Base-by-base conservation (phyloP, 129 eudicot species). In the Flaveria ramosissima region DNA sequence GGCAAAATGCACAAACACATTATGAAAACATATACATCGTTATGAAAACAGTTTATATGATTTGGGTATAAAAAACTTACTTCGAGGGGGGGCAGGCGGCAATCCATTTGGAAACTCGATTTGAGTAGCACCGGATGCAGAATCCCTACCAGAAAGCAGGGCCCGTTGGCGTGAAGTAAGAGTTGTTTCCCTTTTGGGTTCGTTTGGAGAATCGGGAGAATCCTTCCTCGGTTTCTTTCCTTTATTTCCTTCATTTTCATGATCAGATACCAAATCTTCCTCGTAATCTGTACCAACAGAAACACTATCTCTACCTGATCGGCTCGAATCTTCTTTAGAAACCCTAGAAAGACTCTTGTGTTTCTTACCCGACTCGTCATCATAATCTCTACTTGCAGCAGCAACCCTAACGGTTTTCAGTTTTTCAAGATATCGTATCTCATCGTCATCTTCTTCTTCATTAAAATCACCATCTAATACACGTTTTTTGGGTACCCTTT, bases 51-150 rank as follows among this genome's bases (percentile, higher is more conserved):
- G 43, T n/a, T 59, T 32, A 53, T 6, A 56, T 27, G 21, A 74
- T 26, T 59, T 51, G 42, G 43, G 60, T 2, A n/a, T 0, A 7
- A 3, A 13, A 55, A 82, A 80, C 93, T 77, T 19, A 90, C 98
- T 90, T 86, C 92, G 92, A 69, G 98, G 81, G 43, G 98, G 84
- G n/a, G 98, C 88, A 5, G 98, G 97, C 9, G 96, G 98, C 75
- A 93, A 86, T 62, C 98, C 98, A 79, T 93, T 91, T 68, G 97
- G 97, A 71, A 91, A 93, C 84, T 93, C 98, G 75, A 91, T 83
- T 80, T 77, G 86, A 83, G 84, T 79, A 11, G 77, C 81, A 78
- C 71, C 86, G 70, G 92, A 76, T 48, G 81, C 85, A 71, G 92
- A 84, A 78, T 89, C 80, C 65, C 86, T 73, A 65, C 92, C 98